Percentiles rank a stretch among this genome's conserved stretches.
Evolutionary conservation across 495 filamentous ascomycete genomes (phyloP).

Genomic region (Pseudoneurospora amorphoporcata): DNA sequence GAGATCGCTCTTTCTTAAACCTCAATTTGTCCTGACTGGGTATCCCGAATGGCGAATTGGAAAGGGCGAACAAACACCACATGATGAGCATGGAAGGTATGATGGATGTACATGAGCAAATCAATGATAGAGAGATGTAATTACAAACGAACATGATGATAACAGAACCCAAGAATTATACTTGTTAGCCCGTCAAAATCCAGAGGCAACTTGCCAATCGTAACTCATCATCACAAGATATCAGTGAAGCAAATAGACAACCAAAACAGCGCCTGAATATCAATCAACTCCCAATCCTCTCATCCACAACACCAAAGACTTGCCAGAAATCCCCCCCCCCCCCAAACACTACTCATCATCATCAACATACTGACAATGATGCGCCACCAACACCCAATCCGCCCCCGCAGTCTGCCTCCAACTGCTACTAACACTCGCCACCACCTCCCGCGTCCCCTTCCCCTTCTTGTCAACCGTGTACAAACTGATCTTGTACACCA

Average conservation of each 20-base stretch:
- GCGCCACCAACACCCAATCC: conserved; percentile 24
- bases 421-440: conserved; percentile 11
- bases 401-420: conserved; percentile 30
- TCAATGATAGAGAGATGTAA: background rate
- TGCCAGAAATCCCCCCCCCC: too few relatives aligned
- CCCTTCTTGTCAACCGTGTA: conserved; percentile 11
- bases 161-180: rapidly evolving
- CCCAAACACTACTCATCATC: conserved; percentile 13
- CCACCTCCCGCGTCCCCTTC: conserved; percentile 14
- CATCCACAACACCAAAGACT: too few relatives aligned
- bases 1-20: background rate
- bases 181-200: background rate
- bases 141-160: background rate
- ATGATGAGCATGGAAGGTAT: background rate
- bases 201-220: background rate
- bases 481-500: conserved; percentile 23
- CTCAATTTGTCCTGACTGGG: too few relatives aligned
- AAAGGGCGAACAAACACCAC: too few relatives aligned
- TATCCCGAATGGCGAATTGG: background rate
- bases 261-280: background rate
- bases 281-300: background rate
- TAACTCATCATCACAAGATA: background rate
- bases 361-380: conserved; percentile 20
- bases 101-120: background rate
- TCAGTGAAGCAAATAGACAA: background rate